phyloP scores from a whole-genome alignment of 805 yeast genomes.

The Candida glaebosa region DNA sequence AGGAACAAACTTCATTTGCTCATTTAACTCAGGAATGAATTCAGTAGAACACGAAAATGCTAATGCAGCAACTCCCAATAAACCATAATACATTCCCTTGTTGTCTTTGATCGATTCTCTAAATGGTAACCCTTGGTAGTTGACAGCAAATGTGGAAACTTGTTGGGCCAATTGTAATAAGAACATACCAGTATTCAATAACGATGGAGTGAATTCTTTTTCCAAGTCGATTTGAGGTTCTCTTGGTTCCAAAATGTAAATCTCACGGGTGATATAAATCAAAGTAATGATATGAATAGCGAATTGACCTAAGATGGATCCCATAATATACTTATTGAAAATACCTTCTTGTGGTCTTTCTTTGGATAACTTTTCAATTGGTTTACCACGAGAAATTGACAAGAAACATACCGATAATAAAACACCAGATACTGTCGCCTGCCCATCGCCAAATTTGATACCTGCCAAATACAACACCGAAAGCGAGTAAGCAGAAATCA shows the following conservation, averaged over 20 bases:
- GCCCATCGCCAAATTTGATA: conserved; percentile 96
- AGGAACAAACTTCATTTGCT: conserved; percentile 86
- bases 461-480: conserved; percentile 95
- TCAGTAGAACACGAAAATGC: conserved; percentile 93
- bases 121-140: conserved; percentile 96
- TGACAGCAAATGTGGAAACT: conserved; percentile 95
- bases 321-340: conserved; percentile 94
- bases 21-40: conserved; percentile 89
- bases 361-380: conserved; percentile 82
- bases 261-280: conserved; percentile 78
- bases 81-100: conserved; percentile 95
- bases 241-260: conserved; percentile 87
- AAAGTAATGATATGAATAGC: conserved; percentile 84
- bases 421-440: conserved; percentile 94
- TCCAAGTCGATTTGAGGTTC: conserved; percentile 88
- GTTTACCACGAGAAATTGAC: conserved; percentile 90
- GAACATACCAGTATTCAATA: conserved; percentile 94
- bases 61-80: conserved; percentile 83
- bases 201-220: conserved; percentile 81
- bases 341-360: conserved; percentile 98
- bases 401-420: conserved; percentile 90
- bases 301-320: conserved; percentile 94
- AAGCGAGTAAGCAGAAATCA: conserved; percentile 93
- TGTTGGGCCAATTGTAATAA: conserved; percentile 93
- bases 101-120: conserved; percentile 86